Percentiles rank a stretch among this genome's conserved stretches.
Evolutionary conservation across 108 stramenopile genomes (phyloP).

Genomic region (Epithemia pelagica): DNA sequence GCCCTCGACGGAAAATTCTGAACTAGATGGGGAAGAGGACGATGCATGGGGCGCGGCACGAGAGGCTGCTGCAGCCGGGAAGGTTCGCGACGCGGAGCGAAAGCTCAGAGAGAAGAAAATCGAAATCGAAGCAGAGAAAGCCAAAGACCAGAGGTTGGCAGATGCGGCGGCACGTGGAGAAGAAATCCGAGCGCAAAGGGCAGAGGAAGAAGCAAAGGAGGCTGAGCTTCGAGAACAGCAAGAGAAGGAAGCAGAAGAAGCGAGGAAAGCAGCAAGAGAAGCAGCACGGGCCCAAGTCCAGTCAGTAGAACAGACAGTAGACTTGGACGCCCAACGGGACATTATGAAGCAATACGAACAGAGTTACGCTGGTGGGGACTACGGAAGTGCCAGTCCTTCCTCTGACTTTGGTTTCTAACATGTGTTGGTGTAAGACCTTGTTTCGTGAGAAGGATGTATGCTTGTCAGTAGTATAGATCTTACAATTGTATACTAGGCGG

Average conservation of each 20-base stretch:
- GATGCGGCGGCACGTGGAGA: constrained; percentile 72
- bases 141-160: constrained; percentile 61
- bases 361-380: constrained; percentile 64
- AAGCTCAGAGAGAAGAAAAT: constrained; percentile 78
- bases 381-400: constrained; percentile 73
- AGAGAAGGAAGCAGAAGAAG: constrained; percentile 64
- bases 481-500: background rate
- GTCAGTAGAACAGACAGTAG: constrained; percentile 77
- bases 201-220: constrained; percentile 63
- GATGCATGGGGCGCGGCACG: constrained; percentile 79
- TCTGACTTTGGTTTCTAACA: constrained; percentile 87
- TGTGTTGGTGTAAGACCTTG: too few relatives aligned
- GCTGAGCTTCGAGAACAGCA: constrained; percentile 58
- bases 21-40: constrained; percentile 51
- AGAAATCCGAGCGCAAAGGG: constrained; percentile 64
- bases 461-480: background rate
- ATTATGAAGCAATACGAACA: constrained; percentile 78
- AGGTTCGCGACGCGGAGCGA: constrained; percentile 73
- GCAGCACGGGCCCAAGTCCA: constrained; percentile 52
- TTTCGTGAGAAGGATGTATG: background rate
- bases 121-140: constrained; percentile 61
- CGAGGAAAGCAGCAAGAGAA: constrained; percentile 62
- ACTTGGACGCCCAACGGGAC: constrained; percentile 79
- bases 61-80: constrained; percentile 60
- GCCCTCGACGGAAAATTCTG: constrained; percentile 28